Evolutionary conservation across 2,329 filamentous ascomycete genomes (phyloP), one percentile per base, ranked within the genome.

Genomic region (Emericellopsis atlantica): DNA sequence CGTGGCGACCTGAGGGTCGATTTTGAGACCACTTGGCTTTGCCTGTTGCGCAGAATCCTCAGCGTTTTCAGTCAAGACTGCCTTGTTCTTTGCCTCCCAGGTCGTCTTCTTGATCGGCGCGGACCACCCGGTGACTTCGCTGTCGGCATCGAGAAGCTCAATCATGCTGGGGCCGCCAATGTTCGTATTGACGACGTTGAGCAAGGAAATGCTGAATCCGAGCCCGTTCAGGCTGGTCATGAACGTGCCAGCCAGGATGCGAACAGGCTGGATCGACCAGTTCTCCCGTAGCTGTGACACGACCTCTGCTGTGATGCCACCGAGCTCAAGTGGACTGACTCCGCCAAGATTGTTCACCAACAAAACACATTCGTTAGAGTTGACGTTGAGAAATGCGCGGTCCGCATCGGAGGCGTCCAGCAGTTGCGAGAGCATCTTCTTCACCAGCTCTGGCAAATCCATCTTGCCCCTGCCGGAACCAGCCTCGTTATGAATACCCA

Each of bases 211-310:
- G 56, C 80, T 85, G 61, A 88, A 88, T 5, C 83, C 84, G 6
- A 82, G 65, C 0, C 81, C 82, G 54, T 88, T 86, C 44, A 89
- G 63, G 46, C 80, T 85, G 5, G 83, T 88, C 81, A 87, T 87
- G 58, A 77, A 87, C 0, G 81, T 83, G 24, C 83, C 83, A 38
- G 71, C 69, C 39, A 86, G 61, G 46, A 84, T 70, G 37, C 84
- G 67, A 14, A 76, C 73, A 1, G 81, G 81, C 29, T 64, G 68
- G 52, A 85, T 78, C 45, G 65, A 64, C 55, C 76, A 76, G 43
- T 60, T 64, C 37, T 60, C 59, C 32, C 64, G 65, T 36, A 87
- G 65, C 60, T 86, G 82, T 39, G 64, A 61, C 4, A 76, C 70
- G 2, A 85, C 79, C 58, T 86, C 81, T 21, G 74, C 66, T 1